Conservation (phyloP, 129 eudicot species). For the Flaveria brownii region DNA sequence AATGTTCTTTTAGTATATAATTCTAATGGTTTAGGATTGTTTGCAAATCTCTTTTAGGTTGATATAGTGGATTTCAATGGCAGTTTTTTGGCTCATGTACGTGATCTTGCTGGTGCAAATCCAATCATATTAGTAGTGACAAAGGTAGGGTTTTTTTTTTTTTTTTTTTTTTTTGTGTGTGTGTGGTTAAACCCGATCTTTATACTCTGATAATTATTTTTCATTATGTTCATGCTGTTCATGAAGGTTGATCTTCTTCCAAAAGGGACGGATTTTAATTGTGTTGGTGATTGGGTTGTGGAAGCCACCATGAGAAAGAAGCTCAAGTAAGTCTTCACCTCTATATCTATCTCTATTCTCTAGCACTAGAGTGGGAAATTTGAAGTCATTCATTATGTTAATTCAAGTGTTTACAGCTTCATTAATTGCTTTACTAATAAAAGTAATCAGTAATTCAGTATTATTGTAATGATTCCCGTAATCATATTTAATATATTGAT, state of each 20-base stretch:
- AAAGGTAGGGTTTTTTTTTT: constrained; percentile 50
- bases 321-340: constrained; percentile 71
- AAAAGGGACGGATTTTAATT: constrained; percentile 91
- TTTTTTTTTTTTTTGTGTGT: too few species aligned
- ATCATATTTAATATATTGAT: neutral
- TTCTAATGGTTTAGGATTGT: constrained; percentile 23
- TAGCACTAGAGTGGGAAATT: neutral
- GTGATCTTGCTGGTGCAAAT: constrained; percentile 96
- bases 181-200: constrained; percentile 19
- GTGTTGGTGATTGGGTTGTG: constrained; percentile 99
- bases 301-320: constrained; percentile 93
- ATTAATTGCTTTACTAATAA: neutral
- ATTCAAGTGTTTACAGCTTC: neutral
- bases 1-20: neutral
- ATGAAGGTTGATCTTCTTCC: constrained; percentile 98
- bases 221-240: constrained; percentile 22
- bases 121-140: constrained; percentile 92
- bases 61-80: constrained; percentile 98
- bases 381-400: neutral
- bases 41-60: constrained; percentile 53
- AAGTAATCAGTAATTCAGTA: too few species aligned
- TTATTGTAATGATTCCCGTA: neutral
- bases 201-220: neutral
- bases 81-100: constrained; percentile 90
- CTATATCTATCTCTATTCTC: neutral